phyloP scores from a whole-genome alignment of 1,284 basidiomycete species.

The Apiotrichum laibachii region DNA sequence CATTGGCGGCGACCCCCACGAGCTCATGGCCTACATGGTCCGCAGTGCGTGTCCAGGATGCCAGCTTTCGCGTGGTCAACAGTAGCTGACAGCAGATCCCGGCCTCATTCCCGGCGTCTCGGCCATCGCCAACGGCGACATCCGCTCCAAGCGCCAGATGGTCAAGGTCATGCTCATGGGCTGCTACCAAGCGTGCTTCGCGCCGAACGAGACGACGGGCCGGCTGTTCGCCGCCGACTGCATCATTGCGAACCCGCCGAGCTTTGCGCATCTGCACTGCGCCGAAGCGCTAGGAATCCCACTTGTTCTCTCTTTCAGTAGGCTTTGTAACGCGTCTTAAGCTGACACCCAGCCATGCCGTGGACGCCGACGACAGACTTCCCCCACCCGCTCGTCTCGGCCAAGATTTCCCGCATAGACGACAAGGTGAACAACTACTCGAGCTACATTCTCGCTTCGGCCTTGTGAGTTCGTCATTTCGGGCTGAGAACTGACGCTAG shows the following conservation, averaged over 20 bases:
- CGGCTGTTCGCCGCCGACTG: slow-evolving; percentile 60
- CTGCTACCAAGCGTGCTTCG: slow-evolving; percentile 59
- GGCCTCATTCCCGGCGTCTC: slow-evolving; percentile 41
- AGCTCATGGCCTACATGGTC: slow-evolving; percentile 51
- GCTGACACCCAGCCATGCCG: slow-evolving; percentile 59
- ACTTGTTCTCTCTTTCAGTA: slow-evolving; percentile 53
- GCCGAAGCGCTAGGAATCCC: slow-evolving; percentile 65
- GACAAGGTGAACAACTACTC: slow-evolving; percentile 59
- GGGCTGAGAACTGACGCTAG: slow-evolving; percentile 5
- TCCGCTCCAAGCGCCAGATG: slow-evolving; percentile 44
- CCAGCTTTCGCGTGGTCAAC: neutral
- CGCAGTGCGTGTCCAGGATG: slow-evolving; percentile 43
- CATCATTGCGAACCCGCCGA: slow-evolving; percentile 64
- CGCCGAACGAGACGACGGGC: slow-evolving; percentile 55
- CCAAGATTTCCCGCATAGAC: slow-evolving; percentile 58
- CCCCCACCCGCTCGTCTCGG: slow-evolving; percentile 63
- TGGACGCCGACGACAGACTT: slow-evolving; percentile 65
- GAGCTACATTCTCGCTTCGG: slow-evolving; percentile 60
- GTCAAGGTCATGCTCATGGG: slow-evolving; percentile 58
- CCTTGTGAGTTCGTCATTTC: slow-evolving; percentile 34
- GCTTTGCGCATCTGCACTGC: slow-evolving; percentile 64
- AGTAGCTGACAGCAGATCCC: slow-evolving; percentile 34
- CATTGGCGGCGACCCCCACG: slow-evolving; percentile 46
- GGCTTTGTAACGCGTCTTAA: neutral
- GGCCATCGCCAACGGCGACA: slow-evolving; percentile 40